These are phyloP conservation scores for Avena sativa DNA, from an alignment of 176 grass and related monocot species.

Conservation along the genomic window DNA sequence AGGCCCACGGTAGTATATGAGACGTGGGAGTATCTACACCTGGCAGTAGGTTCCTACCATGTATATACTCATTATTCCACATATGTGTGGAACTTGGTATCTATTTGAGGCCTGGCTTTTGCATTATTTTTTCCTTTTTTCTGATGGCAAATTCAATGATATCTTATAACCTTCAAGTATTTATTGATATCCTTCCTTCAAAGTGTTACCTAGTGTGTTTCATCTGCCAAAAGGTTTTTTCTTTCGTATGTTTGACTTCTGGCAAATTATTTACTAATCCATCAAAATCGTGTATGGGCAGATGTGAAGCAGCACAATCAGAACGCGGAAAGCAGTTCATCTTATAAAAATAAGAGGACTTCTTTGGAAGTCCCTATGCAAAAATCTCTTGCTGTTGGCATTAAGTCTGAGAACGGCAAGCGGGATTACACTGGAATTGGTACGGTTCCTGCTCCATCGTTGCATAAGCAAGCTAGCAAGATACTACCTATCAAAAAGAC, in stretches of 20 bases:
- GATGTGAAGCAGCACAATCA: constrained; percentile 65
- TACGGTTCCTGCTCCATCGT: constrained; percentile 53
- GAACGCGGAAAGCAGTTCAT: constrained; percentile 60
- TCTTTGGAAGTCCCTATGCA: constrained; percentile 50
- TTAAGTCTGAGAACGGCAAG: constrained; percentile 64
- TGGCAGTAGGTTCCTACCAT: neutral
- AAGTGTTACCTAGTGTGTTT: neutral
- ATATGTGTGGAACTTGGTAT: neutral
- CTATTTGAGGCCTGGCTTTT: constrained; percentile 27
- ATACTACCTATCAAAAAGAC: constrained; percentile 58
- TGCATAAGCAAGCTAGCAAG: constrained; percentile 69
- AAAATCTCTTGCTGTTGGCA: constrained; percentile 57
- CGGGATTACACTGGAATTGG: constrained; percentile 59
- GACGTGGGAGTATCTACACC: neutral
- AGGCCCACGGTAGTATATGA: neutral
- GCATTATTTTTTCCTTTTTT: constrained; percentile 23
- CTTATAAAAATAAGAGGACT: constrained; percentile 58
- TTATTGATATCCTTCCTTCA: constrained; percentile 6
- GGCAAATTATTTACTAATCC: constrained; percentile 27
- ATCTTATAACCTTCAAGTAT: constrained; percentile 11
- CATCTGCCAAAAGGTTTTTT: constrained; percentile 1
- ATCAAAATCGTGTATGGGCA: constrained; percentile 41
- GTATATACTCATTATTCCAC: neutral
- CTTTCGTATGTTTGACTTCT: constrained; percentile 13
- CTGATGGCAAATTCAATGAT: neutral